Base-by-base conservation (phyloP, 2,329 filamentous ascomycete genomes). In the Colletotrichum acutatum region DNA sequence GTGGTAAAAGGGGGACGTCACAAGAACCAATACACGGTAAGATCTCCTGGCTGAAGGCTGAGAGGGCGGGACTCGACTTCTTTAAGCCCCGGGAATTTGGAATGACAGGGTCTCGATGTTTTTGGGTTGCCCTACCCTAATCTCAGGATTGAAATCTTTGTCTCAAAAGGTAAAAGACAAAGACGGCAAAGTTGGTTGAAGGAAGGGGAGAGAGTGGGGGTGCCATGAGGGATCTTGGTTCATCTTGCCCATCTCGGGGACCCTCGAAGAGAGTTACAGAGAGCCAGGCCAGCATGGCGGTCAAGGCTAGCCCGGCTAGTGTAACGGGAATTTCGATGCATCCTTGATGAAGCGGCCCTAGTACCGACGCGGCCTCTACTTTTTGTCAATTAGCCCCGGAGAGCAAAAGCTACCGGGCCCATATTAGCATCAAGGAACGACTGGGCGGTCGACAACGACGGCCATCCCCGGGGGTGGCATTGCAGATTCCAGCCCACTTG, bases 41-140 rank as follows among this genome's bases (percentile, higher is more conserved):
- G 16, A 3, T 28, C 4, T 30, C 11, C 1, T 9, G 12, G 28
- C 1, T n/a, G 32, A 64, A 22, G 22, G 3, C 19, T 14, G 24
- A n/a, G 16, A 61, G 60, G 42, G 26, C 22, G 16, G 53, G 53
- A 24, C 5, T 14, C 11, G 37, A 9, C 11, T 59, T 54, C 70
- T 72, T 69, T 72, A 72, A 42, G 59, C 37, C 30, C 49, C 24
- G 14, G 19, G 24, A 11, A n/a, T 56, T 26, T 22, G 66, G 46
- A 56, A 54, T 32, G 49, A 59, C 14, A 42, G 49, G 57, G 42
- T 49, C n/a, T 42, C 5, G 37, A 42, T 8, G 12, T 32, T 22
- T 19, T 22, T 28, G 14, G n/a, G 56, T 54, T 72, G 60, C 66
- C 60, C 66, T 72, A 49, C 62, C 71, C 68, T 74, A 74, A 67